These are phyloP conservation scores for Acanthamoeba castellanii DNA, from an alignment of 208 protist species.

Conservation along the genomic window DNA sequence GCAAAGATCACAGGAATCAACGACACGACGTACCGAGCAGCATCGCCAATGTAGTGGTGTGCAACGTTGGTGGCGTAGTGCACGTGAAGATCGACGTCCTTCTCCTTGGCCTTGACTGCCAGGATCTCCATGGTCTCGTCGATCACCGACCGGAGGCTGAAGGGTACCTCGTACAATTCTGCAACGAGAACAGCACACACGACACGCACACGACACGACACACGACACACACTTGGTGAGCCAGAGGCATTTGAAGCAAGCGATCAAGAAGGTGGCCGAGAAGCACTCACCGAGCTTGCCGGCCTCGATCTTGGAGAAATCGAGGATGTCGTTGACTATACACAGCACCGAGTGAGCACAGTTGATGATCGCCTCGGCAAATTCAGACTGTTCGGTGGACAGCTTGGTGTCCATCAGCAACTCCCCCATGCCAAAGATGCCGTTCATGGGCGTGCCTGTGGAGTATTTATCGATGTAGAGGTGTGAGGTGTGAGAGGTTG, in stretches of 20 bases:
- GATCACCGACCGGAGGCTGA: constrained; percentile 68
- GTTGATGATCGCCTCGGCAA: constrained; percentile 65
- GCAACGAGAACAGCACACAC: neutral
- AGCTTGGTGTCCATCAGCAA: constrained; percentile 54
- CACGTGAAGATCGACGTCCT: constrained; percentile 54
- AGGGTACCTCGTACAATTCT: constrained; percentile 75
- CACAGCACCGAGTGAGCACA: constrained; percentile 60
- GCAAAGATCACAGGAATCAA: neutral
- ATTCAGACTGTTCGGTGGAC: constrained; percentile 39
- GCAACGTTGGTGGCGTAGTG: constrained; percentile 48
- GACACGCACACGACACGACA: neutral
- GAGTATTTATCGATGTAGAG: neutral
- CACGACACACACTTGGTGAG: neutral
- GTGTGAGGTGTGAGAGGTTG: neutral
- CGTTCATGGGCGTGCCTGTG: constrained; percentile 45
- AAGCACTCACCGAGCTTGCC: constrained; percentile 18
- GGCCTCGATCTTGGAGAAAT: constrained; percentile 66
- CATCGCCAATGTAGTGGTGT: constrained; percentile 54
- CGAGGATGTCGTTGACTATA: constrained; percentile 68
- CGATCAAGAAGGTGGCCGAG: neutral
- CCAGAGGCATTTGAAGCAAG: neutral
- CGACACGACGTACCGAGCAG: neutral
- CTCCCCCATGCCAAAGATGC: constrained; percentile 55
- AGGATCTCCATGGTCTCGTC: constrained; percentile 63
- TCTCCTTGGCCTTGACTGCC: constrained; percentile 49